Conservation (phyloP, 495 filamentous ascomycete genomes). For the Penicillium nucicola region DNA sequence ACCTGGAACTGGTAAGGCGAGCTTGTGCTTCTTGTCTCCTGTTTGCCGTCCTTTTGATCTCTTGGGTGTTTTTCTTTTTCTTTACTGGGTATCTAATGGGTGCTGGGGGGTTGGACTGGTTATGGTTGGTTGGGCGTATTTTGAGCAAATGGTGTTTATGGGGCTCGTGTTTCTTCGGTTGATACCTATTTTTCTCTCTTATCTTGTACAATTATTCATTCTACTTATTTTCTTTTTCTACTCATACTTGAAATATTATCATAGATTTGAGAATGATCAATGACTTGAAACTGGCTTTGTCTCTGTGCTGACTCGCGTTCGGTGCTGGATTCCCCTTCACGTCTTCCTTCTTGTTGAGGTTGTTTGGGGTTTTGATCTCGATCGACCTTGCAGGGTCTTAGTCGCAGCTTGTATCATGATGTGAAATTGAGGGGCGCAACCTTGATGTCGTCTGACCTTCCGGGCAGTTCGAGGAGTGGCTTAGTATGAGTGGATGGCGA, state of each 20-base stretch:
- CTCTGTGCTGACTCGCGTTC: neutral
- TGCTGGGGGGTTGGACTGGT: constrained; percentile 1
- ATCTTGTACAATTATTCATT: neutral
- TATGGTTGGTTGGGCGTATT: neutral
- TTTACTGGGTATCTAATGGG: constrained; percentile 3
- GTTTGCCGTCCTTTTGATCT: neutral
- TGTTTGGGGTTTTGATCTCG: too few species aligned
- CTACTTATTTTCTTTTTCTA: neutral
- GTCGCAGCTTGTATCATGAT: too few species aligned
- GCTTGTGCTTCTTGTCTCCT: constrained; percentile 11
- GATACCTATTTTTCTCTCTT: neutral
- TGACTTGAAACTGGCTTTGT: neutral
- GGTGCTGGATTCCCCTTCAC: too few species aligned
- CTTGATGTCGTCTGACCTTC: too few species aligned
- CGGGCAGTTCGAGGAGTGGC: too few species aligned
- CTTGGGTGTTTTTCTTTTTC: neutral
- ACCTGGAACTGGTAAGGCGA: constrained; percentile 88
- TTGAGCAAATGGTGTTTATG: neutral
- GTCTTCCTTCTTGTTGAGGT: too few species aligned
- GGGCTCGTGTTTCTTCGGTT: neutral
- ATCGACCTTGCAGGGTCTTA: too few species aligned
- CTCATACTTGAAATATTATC: neutral
- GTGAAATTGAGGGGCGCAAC: too few species aligned
- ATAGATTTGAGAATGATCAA: neutral
- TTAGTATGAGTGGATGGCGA: too few species aligned